Conservation (phyloP, 2,329 filamentous ascomycete species). For the Raffaelea albimanens region DNA sequence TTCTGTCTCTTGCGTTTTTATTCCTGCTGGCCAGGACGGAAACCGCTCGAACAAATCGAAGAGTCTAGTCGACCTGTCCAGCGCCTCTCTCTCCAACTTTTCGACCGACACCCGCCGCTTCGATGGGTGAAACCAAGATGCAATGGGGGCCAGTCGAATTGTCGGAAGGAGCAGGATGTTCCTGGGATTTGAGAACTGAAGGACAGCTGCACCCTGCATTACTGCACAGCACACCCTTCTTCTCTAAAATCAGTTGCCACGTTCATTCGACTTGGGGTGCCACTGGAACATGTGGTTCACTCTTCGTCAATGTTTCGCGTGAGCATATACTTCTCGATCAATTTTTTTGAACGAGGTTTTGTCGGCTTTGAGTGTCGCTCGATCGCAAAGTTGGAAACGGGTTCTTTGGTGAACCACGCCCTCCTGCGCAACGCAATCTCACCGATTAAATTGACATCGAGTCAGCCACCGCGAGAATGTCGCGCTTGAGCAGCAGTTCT, state of each 20-base stretch:
- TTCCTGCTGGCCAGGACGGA: no score
- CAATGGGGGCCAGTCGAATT: no score
- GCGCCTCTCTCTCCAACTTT: slow-evolving; percentile 46
- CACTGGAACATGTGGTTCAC: no score
- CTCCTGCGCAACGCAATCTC: slow-evolving; percentile 34
- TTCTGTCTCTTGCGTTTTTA: no score
- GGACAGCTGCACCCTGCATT: no score
- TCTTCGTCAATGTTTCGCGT: not conserved
- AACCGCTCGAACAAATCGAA: not conserved
- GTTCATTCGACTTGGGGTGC: slow-evolving; percentile 17
- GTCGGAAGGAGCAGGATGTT: slow-evolving; percentile 14
- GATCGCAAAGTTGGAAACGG: not conserved
- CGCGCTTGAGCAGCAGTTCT: slow-evolving; percentile 88
- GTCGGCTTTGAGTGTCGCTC: slow-evolving; percentile 58
- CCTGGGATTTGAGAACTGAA: slow-evolving; percentile 56
- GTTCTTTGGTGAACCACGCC: not conserved
- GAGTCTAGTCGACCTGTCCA: slow-evolving; percentile 73
- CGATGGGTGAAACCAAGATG: no score
- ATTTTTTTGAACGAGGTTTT: slow-evolving; percentile 51
- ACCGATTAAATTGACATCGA: slow-evolving; percentile 78
- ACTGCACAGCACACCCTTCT: slow-evolving; percentile 37
- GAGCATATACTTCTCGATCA: slow-evolving; percentile 34
- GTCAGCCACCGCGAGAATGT: slow-evolving; percentile 87
- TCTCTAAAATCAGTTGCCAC: slow-evolving; percentile 68
- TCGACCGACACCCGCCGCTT: no score